Percentiles rank a stretch among this genome's conserved stretches.
These are phyloP conservation scores for Evernia prunastri DNA, from an alignment of 495 filamentous ascomycete genomes.

Conservation along the genomic window DNA sequence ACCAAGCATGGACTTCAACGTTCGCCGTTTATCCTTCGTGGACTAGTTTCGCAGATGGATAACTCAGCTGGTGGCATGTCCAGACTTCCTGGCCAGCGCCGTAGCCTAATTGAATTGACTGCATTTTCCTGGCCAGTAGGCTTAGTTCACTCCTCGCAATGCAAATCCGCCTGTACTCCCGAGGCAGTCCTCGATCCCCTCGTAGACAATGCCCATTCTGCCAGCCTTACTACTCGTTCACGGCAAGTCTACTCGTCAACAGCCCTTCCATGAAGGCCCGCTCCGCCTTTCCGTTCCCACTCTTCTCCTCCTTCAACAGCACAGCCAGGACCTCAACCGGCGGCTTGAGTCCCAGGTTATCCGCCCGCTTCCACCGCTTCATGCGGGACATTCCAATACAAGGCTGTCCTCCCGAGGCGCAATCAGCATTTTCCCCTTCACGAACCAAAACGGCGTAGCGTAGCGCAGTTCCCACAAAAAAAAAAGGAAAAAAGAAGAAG, in stretches of 20 bases:
- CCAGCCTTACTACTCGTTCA: slow-evolving; percentile 1
- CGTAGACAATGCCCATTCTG: not conserved
- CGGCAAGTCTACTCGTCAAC: slow-evolving; percentile 39
- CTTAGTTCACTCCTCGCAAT: not conserved
- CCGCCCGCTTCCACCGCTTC: slow-evolving; percentile 83
- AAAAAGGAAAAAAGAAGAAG: not conserved
- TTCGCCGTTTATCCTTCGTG: not conserved
- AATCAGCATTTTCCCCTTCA: slow-evolving; percentile 8
- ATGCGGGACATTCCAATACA: slow-evolving; percentile 77
- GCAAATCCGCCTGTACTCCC: not conserved
- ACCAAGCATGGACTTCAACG: not conserved
- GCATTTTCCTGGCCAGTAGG: not conserved
- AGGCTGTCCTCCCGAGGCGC: slow-evolving; percentile 49
- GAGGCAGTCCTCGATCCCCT: not conserved
- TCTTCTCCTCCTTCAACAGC: slow-evolving; percentile 62
- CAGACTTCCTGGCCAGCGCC: not conserved
- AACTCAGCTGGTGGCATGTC: not conserved
- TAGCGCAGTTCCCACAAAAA: no score
- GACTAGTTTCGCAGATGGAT: not conserved
- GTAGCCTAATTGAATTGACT: not conserved
- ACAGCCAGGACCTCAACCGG: slow-evolving; percentile 90
- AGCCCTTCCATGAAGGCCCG: slow-evolving; percentile 76
- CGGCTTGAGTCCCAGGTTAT: slow-evolving; percentile 70
- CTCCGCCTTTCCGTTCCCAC: slow-evolving; percentile 46
- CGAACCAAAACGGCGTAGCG: not conserved